These are phyloP conservation scores for Albifimbria verrucaria DNA, from an alignment of 2,329 filamentous ascomycete species.

Conservation along the genomic window DNA sequence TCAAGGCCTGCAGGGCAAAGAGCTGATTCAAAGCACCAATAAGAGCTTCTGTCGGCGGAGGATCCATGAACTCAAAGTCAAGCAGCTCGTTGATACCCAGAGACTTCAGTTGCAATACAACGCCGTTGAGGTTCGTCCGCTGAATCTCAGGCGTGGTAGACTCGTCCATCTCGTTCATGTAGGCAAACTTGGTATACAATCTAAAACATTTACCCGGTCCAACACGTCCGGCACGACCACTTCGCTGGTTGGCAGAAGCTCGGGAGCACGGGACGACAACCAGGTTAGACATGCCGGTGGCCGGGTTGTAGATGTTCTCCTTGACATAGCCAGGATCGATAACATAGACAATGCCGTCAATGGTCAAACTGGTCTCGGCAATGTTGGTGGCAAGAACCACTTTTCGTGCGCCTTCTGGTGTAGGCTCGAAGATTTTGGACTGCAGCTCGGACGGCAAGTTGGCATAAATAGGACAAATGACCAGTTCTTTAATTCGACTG, in stretches of 20 bases:
- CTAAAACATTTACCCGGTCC: slow-evolving; percentile 91
- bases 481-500: slow-evolving; percentile 76
- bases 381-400: slow-evolving; percentile 96
- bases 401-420: slow-evolving; percentile 79
- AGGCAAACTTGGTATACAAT: slow-evolving; percentile 89
- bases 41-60: slow-evolving; percentile 83
- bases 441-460: slow-evolving; percentile 90
- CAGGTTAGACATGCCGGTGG: slow-evolving; percentile 87
- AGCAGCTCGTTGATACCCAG: slow-evolving; percentile 90
- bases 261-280: slow-evolving; percentile 89
- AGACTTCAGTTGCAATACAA: slow-evolving; percentile 83
- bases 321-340: slow-evolving; percentile 96
- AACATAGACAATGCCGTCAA: slow-evolving; percentile 93
- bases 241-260: slow-evolving; percentile 89
- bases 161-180: slow-evolving; percentile 92
- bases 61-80: slow-evolving; percentile 95
- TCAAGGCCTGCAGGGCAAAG: slow-evolving; percentile 85
- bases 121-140: slow-evolving; percentile 78
- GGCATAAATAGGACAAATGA: slow-evolving; percentile 91
- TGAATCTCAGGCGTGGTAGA: slow-evolving; percentile 91
- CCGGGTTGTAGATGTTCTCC: slow-evolving; percentile 88
- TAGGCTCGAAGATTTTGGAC: slow-evolving; percentile 90
- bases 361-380: slow-evolving; percentile 91
- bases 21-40: slow-evolving; percentile 87
- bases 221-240: slow-evolving; percentile 87